phyloP scores from a whole-genome alignment of 2,329 filamentous ascomycete species.

The Alternaria gansuensis region DNA sequence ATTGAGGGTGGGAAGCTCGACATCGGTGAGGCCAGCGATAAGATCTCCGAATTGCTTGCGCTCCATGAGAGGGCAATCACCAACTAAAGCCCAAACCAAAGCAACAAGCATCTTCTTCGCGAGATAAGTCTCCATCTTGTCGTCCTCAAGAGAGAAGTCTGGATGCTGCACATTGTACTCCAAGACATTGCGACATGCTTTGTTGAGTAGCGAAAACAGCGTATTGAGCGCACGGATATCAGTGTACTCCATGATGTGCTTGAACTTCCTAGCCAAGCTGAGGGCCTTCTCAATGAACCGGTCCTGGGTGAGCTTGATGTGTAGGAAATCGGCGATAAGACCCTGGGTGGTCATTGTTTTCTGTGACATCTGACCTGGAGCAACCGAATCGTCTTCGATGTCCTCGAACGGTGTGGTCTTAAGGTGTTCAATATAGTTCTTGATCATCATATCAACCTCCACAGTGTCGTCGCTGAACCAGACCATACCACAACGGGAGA shows the following conservation, averaged over 20 bases:
- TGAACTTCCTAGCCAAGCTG: conserved; percentile 76
- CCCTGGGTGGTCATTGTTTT: conserved; percentile 81
- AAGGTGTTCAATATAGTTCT: conserved; percentile 86
- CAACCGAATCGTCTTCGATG: conserved; percentile 87
- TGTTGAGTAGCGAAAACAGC: conserved; percentile 94
- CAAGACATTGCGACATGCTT: conserved; percentile 87
- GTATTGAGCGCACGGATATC: conserved; percentile 89
- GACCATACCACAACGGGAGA: conserved; percentile 99
- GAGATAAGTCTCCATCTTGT: conserved; percentile 87
- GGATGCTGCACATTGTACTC: conserved; percentile 96
- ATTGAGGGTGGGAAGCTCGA: conserved; percentile 82
- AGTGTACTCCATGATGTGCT: conserved; percentile 99
- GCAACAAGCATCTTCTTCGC: conserved; percentile 94
- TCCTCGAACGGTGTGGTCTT: conserved; percentile 89
- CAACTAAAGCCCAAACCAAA: conserved; percentile 93
- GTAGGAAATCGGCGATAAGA: conserved; percentile 80
- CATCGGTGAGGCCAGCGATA: conserved; percentile 80
- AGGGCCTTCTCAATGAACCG: conserved; percentile 83
- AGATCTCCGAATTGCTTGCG: conserved; percentile 90
- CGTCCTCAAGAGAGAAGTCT: conserved; percentile 90
- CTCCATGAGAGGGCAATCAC: conserved; percentile 88
- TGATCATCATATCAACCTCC: conserved; percentile 88
- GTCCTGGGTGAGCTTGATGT: conserved; percentile 77
- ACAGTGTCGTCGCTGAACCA: conserved; percentile 99
- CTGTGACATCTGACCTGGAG: conserved; percentile 59